Percentiles rank a stretch among this genome's conserved stretches.
phyloP scores from a whole-genome alignment of 2,329 filamentous ascomycete species.

The Penicillium sp. region DNA sequence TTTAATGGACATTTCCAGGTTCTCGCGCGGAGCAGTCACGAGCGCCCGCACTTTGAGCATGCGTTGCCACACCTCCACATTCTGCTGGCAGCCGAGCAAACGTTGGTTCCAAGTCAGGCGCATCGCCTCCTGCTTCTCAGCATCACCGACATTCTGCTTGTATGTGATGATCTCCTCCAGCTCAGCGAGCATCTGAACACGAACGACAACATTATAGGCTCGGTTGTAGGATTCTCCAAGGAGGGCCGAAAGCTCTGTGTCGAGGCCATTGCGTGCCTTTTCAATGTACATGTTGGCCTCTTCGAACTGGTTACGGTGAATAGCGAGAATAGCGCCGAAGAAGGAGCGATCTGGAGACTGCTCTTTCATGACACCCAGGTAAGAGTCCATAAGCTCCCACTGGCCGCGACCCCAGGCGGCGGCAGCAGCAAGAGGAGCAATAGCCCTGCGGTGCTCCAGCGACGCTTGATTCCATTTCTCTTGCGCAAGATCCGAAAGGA shows the following conservation, averaged over 20 bases:
- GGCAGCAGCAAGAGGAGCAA: conserved; percentile 88
- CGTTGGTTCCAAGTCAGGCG: conserved; percentile 92
- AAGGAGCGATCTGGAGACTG: conserved; percentile 92
- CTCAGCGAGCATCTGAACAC: conserved; percentile 98
- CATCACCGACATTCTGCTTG: conserved; percentile 78
- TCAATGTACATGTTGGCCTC: conserved; percentile 86
- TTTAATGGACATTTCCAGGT: conserved; percentile 99
- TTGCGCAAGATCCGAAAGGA: conserved; percentile 79
- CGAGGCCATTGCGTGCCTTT: conserved; percentile 85
- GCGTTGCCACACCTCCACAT: conserved; percentile 96
- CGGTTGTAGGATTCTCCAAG: conserved; percentile 98
- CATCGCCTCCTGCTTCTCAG: conserved; percentile 84
- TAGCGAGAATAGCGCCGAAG: conserved; percentile 90
- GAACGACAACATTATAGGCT: conserved; percentile 95
- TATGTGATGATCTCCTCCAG: conserved; percentile 97
- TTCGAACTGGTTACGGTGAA: conserved; percentile 93
- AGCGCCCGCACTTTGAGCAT: conserved; percentile 93
- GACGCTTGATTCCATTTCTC: conserved; percentile 91
- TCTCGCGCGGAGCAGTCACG: conserved; percentile 86
- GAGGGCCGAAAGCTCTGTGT: conserved; percentile 90
- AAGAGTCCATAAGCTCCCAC: conserved; percentile 98
- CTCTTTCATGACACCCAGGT: conserved; percentile 90
- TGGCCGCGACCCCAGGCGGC: conserved; percentile 95
- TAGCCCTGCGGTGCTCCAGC: conserved; percentile 79
- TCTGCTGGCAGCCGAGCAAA: conserved; percentile 89